Base-by-base conservation (phyloP, 108 stramenopile species). In the Pseudonitzschia pungens region DNA sequence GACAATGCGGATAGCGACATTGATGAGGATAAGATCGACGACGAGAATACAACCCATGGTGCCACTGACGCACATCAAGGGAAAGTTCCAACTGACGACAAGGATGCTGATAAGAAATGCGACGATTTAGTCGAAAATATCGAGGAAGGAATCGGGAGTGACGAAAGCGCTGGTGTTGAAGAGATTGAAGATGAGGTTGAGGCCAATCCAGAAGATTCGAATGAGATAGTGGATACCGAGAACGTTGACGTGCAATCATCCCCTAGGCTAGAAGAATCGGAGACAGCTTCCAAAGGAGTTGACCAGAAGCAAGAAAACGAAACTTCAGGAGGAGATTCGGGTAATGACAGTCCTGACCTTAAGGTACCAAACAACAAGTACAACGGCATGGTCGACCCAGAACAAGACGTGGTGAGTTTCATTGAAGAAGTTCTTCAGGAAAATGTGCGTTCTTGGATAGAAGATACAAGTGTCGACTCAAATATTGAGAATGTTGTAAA, bases 361-460 rank as follows among this genome's bases (percentile, higher is more conserved):
- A 26, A 68, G n/a, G 48, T 22, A 32, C 7, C 44, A 4, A 50
- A 18, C 32, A 55, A 20, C 54, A 27, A 48, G 50, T 10, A 53
- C 55, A 41, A 57, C 0, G 41, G 54, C 31, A 18, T 20, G n/a
- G 62, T 53, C 0, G 29, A 73, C 16, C 54, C 24, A 29, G 73
- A 73, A n/a, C 63, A 66, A 50, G 73, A 65, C 63, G 64, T 73
- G 45, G 73, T 73, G 62, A 60, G 59, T 73, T 73, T 73, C 64
- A 73, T 73, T 45, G 73, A 45, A 54, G 64, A 73, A 20, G 63
- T 73, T 36, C 50, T 73, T 10, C 73, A 73, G 20, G 73, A 73
- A 55, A 51, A 73, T 65, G 73, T 73, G 62, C 22, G 44, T 50
- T 53, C 63, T 29, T 73, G 73, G 73, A 40, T 73, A 21, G 48